phyloP scores from a whole-genome alignment of 2,329 filamentous ascomycete species.

The Myriosclerotinia duriaeana region DNA sequence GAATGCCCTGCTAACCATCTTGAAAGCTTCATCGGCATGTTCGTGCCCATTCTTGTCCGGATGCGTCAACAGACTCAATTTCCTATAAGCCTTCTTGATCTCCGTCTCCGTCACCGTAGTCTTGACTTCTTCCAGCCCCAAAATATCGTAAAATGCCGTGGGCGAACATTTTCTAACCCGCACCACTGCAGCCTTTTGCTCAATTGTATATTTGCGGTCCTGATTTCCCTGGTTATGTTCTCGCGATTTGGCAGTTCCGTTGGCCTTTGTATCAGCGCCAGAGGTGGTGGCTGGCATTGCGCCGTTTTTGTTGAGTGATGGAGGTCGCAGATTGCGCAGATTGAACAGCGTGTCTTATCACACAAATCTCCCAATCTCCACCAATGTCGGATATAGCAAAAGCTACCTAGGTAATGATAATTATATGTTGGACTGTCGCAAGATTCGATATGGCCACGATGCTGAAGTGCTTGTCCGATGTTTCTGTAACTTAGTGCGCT shows the following conservation, averaged over 20 bases:
- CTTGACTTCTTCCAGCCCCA: constrained; percentile 67
- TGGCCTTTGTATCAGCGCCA: constrained; percentile 43
- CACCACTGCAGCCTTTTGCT: constrained; percentile 89
- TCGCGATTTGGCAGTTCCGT: constrained; percentile 44
- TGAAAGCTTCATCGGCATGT: constrained; percentile 95
- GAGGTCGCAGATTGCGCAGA: constrained; percentile 11
- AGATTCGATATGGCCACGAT: constrained; percentile 29
- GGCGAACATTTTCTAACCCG: constrained; percentile 80
- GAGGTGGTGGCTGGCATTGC: constrained; percentile 45
- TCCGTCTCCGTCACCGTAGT: constrained; percentile 72
- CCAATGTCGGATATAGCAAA: not conserved
- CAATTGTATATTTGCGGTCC: constrained; percentile 73
- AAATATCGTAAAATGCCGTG: constrained; percentile 94
- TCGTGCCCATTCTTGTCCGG: constrained; percentile 98
- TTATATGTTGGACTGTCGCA: not conserved
- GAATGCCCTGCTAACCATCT: constrained; percentile 94
- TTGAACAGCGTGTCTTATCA: not conserved
- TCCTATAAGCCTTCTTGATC: constrained; percentile 97
- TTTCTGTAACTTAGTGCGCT: constrained; percentile 23
- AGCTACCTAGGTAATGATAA: constrained; percentile 1
- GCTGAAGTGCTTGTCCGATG: constrained; percentile 13
- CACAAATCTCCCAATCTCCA: not conserved
- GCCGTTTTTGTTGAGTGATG: constrained; percentile 17
- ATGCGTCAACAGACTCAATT: constrained; percentile 89
- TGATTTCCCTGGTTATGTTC: constrained; percentile 58